Evolutionary conservation across 176 grass and related monocot species (phyloP).

Genomic region (Phragmites australis): DNA sequence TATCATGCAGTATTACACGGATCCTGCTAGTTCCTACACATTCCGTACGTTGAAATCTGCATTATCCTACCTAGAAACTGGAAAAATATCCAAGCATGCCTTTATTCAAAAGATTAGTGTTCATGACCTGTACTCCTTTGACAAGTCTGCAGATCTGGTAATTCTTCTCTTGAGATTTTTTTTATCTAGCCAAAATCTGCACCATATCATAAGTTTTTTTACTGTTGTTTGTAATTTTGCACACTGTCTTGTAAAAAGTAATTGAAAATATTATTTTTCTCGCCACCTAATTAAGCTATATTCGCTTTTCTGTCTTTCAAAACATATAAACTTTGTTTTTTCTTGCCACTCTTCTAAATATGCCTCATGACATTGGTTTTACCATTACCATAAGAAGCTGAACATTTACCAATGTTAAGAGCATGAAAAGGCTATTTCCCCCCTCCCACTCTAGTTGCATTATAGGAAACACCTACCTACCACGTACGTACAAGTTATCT

Average conservation of each 20-base stretch:
- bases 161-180: background rate
- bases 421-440: too few relatives aligned
- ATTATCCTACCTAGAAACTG: constrained; percentile 37
- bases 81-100: constrained; percentile 26
- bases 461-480: too few relatives aligned
- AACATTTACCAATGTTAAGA: background rate
- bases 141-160: constrained; percentile 45
- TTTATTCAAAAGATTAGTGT: constrained; percentile 43
- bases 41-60: constrained; percentile 47
- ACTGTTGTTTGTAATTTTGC: background rate
- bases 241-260: background rate
- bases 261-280: background rate
- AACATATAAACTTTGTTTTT: background rate
- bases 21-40: constrained; percentile 37
- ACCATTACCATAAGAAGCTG: background rate
- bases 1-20: constrained; percentile 48
- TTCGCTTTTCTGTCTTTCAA: background rate
- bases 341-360: background rate
- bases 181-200: background rate
- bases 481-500: too few relatives aligned
- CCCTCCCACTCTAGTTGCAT: too few relatives aligned
- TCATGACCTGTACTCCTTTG: constrained; percentile 51
- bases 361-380: background rate
- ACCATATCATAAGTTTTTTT: background rate
- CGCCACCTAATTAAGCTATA: background rate